Conservation (phyloP, 176 grass and related monocot genomes). For the Cenchrus americanus region DNA sequence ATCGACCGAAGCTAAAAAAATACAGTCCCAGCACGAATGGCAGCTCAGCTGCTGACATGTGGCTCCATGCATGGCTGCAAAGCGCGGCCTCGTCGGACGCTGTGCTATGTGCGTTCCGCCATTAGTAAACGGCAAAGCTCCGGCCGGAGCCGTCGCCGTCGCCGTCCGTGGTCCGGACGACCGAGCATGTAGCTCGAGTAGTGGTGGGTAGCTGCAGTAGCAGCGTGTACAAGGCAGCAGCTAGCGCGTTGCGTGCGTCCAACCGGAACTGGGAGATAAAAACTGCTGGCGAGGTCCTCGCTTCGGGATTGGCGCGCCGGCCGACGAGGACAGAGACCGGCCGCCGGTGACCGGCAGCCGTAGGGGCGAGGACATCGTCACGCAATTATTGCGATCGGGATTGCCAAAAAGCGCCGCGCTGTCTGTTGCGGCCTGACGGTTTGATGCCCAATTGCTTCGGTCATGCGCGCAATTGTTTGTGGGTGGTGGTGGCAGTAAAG, state of each 20-base stretch:
- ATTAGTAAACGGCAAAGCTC: constrained; percentile 46
- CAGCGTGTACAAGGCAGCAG: background rate
- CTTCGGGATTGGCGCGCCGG: constrained; percentile 44
- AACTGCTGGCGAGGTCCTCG: constrained; percentile 19
- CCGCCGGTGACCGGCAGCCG: background rate
- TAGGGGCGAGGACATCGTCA: background rate
- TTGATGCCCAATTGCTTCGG: background rate
- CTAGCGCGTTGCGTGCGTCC: constrained; percentile 11
- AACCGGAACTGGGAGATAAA: background rate
- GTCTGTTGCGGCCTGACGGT: constrained; percentile 37
- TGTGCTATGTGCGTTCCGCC: constrained; percentile 26
- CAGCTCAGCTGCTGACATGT: constrained; percentile 38
- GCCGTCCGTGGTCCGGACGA: constrained; percentile 45
- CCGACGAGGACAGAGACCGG: constrained; percentile 32
- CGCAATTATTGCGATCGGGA: constrained; percentile 22
- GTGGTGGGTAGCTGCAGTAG: background rate
- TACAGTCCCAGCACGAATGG: background rate
- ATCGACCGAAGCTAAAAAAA: background rate
- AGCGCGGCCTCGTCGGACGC: background rate
- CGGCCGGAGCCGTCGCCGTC: constrained; percentile 38
- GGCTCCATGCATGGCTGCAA: constrained; percentile 46
- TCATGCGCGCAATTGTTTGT: constrained; percentile 14
- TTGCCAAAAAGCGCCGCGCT: constrained; percentile 34
- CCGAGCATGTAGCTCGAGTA: background rate
- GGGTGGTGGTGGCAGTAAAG: constrained; percentile 23